Conservation (phyloP, 257 asterid species). For the Solanum clarkiae region DNA sequence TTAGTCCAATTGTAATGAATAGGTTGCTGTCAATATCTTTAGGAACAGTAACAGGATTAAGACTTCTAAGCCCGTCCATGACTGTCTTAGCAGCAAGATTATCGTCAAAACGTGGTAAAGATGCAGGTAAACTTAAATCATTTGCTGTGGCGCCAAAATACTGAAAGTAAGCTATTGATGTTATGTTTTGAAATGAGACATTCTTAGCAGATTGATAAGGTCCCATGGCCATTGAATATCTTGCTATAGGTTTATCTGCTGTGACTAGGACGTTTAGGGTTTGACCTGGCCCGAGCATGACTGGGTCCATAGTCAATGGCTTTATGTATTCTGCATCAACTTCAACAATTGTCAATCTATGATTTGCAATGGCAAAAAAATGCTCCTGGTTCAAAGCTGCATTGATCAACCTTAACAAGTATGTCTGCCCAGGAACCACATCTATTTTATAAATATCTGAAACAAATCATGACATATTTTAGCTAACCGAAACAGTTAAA, state of each 20-base stretch:
- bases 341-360: slow-evolving; percentile 44
- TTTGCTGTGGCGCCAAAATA: slow-evolving; percentile 39
- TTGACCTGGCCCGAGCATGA: slow-evolving; percentile 61
- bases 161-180: slow-evolving; percentile 47
- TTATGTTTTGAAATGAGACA: slow-evolving; percentile 38
- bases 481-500: not conserved
- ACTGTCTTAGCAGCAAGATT: slow-evolving; percentile 44
- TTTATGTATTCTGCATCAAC: slow-evolving; percentile 60
- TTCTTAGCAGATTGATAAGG: slow-evolving; percentile 57
- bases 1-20: slow-evolving; percentile 44
- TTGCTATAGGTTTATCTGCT: slow-evolving; percentile 38
- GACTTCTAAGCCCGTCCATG: slow-evolving; percentile 48
- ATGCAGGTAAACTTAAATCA: slow-evolving; percentile 27
- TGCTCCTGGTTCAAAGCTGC: slow-evolving; percentile 49
- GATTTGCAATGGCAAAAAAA: slow-evolving; percentile 51
- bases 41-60: slow-evolving; percentile 25
- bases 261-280: slow-evolving; percentile 50
- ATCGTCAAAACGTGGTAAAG: slow-evolving; percentile 39
- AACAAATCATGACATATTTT: not conserved
- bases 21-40: slow-evolving; percentile 36
- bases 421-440: slow-evolving; percentile 49
- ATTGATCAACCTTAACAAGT: slow-evolving; percentile 44
- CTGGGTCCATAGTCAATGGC: slow-evolving; percentile 32
- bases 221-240: slow-evolving; percentile 52
- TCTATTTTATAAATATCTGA: slow-evolving; percentile 45